Base-by-base conservation (phyloP, 176 grass and related monocot genomes). In the Calamus simplicifolius region DNA sequence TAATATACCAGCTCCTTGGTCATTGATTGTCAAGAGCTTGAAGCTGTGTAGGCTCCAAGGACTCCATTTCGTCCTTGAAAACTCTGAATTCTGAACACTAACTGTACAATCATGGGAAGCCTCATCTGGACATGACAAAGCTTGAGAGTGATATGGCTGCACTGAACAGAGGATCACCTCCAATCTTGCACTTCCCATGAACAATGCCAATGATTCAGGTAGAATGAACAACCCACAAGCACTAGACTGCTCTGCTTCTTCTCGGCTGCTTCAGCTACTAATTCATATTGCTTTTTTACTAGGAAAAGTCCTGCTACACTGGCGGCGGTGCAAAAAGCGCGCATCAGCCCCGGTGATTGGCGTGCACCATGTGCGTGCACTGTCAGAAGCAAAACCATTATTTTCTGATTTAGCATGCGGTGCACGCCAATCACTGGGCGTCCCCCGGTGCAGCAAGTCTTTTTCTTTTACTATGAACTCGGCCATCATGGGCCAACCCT, bases 91-190 rank as follows among this genome's bases (percentile, higher is more conserved):
- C 49, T 53, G 35, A 31, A 7, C 19, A 5, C 1, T 19, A 18
- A 23, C 59, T 64, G 16, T 59, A 73, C 62, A 61, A 21, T 27
- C 27, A 2, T 56, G 61, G 5, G 49, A 23, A 51, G 17, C n/a
- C 54, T 70, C 78, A 90, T 69, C 74, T 82, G 43, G 86, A 90
- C 75, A 96, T 85, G 67, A 96, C 78, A 66, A 96, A 59, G 73
- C 75, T 96, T 31, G 79, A 82, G 16, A 72, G 69, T 54, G 83
- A 50, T 18, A 71, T 48, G 4, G 72, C 48, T 1, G 67, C 55
- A 29, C 75, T 80, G 57, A 82, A 96, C 52, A 71, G 53, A 18
- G 75, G 69, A 8, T 90, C 80, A 16, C 80, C 61, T 12, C 62
- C 85, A 51, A 54, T 80, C 75, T 96, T 90, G 75, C 80, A 96